Base-by-base conservation (phyloP, 306 rosid genomes). In the Acacia acuminata region DNA sequence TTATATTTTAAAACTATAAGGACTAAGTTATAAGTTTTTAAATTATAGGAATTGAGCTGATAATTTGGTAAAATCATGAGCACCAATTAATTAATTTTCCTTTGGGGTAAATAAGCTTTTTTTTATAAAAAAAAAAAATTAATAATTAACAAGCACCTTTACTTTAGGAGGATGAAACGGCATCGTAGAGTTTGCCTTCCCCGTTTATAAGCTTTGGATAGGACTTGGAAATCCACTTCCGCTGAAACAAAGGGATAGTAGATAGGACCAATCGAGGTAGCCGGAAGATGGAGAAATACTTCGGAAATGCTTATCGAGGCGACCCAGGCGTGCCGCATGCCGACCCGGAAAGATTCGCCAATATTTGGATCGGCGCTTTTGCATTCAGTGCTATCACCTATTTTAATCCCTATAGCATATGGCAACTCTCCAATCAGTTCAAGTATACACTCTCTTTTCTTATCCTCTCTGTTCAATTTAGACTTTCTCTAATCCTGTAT, bases 251-350 rank as follows among this genome's bases (percentile, higher is more conserved):
- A 47, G 42, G 42, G 42, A 38, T 6, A 38, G 42, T 38, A 6
- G 42, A 5, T 38, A 13, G 53, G 25, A 34, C 14, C 63, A 24
- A 24, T 36, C 73, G 55, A 78, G 63, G 63, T 1, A 20, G 58
- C 25, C 27, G 63, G 24, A 61, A 64, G 38, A 92, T 91, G 99
- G 98, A 96, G 89, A 96, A 93, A 93, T 93, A 93, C 66, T 96
- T 93, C 81, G 97, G 98, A 20, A 91, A 91, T 40, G 94, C 99
- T 1, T 96, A 96, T 71, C 87, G 99, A 1, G 99, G 98, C 53
- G 99, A 96, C 88, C 98, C 98, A 2, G 76, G 97, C 3, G 92
- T 96, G 45, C 98, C 98, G 4, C 99, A 93, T 32, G 73, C 94
- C 3, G 96, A 84, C 32, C 78, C 90, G 8, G 89, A 85, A 11